Evolutionary conservation across 23 red algal species (phyloP).

Genomic region (Pyropia haitanensis): DNA sequence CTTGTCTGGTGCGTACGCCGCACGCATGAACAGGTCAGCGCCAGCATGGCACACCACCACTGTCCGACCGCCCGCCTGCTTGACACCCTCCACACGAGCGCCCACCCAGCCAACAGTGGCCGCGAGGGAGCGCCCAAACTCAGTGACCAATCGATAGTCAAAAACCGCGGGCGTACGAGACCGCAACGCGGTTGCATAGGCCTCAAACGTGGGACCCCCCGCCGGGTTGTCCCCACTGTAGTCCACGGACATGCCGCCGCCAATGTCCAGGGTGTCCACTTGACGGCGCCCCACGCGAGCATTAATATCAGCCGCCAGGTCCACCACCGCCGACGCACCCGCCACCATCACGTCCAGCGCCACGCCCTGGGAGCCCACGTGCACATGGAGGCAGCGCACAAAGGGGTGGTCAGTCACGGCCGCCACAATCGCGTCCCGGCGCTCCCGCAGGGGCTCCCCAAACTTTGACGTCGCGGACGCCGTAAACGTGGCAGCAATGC

Average conservation of each 20-base stretch:
- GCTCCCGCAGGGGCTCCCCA: slow-evolving; percentile 50
- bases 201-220: slow-evolving; percentile 27
- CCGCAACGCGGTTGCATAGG: slow-evolving; percentile 10
- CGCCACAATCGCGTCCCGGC: slow-evolving; percentile 23
- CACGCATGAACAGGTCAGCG: slow-evolving; percentile 50
- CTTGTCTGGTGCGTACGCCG: slow-evolving; percentile 60
- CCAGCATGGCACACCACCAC: slow-evolving; percentile 63
- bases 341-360: slow-evolving; percentile 18
- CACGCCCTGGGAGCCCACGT: slow-evolving; percentile 67
- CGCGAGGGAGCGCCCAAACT: slow-evolving; percentile 58
- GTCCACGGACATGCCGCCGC: slow-evolving; percentile 63
- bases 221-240: slow-evolving; percentile 27
- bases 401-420: slow-evolving; percentile 24
- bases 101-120: slow-evolving; percentile 39
- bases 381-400: slow-evolving; percentile 45
- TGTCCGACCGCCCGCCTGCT: slow-evolving; percentile 46
- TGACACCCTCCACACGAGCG: slow-evolving; percentile 35
- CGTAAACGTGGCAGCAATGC: slow-evolving; percentile 53
- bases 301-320: slow-evolving; percentile 36
- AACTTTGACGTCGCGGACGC: slow-evolving; percentile 50
- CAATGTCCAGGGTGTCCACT: slow-evolving; percentile 48
- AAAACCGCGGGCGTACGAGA: slow-evolving; percentile 16
- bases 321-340: slow-evolving; percentile 21
- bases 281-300: neutral
- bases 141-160: slow-evolving; percentile 40